Evolutionary conservation across 1,139 yeast genomes (phyloP).

Genomic region (Hyphopichia khmerensis): DNA sequence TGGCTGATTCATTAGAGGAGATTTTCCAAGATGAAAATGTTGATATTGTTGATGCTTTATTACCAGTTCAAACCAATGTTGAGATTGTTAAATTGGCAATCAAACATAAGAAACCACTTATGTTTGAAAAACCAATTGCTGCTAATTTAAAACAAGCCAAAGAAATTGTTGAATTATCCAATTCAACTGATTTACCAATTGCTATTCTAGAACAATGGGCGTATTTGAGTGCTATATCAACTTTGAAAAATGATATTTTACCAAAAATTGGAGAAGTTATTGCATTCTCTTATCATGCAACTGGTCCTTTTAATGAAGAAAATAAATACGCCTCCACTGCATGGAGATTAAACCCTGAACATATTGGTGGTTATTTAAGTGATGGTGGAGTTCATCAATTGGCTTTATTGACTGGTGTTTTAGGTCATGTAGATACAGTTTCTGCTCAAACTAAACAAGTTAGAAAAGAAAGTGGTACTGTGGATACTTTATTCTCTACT

Average conservation of each 20-base stretch:
- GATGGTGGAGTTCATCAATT: conserved; percentile 97
- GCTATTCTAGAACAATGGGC: conserved; percentile 84
- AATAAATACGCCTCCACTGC: conserved; percentile 68
- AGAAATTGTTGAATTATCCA: conserved; percentile 68
- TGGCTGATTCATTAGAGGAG: conserved; percentile 64
- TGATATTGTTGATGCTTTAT: conserved; percentile 76
- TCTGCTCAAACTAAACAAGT: conserved; percentile 76
- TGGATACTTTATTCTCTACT: conserved; percentile 75
- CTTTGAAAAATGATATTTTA: conserved; percentile 52
- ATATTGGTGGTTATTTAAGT: conserved; percentile 84
- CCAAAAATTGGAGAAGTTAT: conserved; percentile 73
- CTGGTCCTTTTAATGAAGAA: conserved; percentile 70
- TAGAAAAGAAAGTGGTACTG: conserved; percentile 72
- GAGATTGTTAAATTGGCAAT: conserved; percentile 67
- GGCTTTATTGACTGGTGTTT: conserved; percentile 78
- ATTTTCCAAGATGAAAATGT: conserved; percentile 62
- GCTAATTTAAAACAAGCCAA: conserved; percentile 78
- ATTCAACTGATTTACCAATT: conserved; percentile 61
- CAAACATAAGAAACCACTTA: conserved; percentile 70
- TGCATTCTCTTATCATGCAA: conserved; percentile 75
- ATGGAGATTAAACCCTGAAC: conserved; percentile 90
- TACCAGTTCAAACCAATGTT: conserved; percentile 81
- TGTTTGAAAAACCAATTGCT: conserved; percentile 89
- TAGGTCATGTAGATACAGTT: conserved; percentile 69
- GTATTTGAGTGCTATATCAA: conserved; percentile 56